A percentile compares a stretch with the other conserved stretches of the same genome.
phyloP scores from a whole-genome alignment of 225 moss, liverwort and hornwort genomes.

The Physcomitrellopsis africana region DNA sequence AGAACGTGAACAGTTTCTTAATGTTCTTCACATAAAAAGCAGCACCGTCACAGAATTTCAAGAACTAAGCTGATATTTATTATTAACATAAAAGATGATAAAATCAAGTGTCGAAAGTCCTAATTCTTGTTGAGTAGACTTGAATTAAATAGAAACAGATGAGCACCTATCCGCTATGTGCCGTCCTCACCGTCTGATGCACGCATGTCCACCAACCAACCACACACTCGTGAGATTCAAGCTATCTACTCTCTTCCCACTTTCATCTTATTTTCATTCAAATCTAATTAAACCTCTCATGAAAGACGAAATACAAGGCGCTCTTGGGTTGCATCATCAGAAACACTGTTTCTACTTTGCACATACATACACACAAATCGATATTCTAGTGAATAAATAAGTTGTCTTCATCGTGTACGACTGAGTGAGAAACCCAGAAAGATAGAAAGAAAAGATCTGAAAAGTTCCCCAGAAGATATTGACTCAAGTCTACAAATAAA shows the following conservation, averaged over 20 bases:
- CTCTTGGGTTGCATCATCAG: not conserved
- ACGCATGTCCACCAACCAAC: constrained; percentile 60
- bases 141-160: constrained; percentile 33
- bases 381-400: not conserved
- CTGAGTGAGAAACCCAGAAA: not conserved
- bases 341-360: not conserved
- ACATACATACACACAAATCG: not conserved
- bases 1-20: not conserved
- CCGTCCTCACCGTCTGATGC: constrained; percentile 91
- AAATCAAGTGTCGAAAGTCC: constrained; percentile 23
- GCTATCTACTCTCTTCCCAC: constrained; percentile 21
- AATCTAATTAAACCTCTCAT: constrained; percentile 16
- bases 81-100: not conserved
- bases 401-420: constrained; percentile 7
- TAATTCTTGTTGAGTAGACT: constrained; percentile 9
- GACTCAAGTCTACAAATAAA: constrained; percentile 9
- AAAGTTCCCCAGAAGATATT: not conserved
- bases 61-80: constrained; percentile 8
- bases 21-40: constrained; percentile 10
- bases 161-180: constrained; percentile 76
- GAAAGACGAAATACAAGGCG: not conserved
- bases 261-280: constrained; percentile 14
- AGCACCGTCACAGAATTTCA: not conserved
- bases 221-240: constrained; percentile 48
- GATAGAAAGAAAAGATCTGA: constrained; percentile 8